Percentiles rank a stretch among this genome's conserved stretches.
These are phyloP conservation scores for Houttuynia cordata DNA, from an alignment of 164 flowering plant species.

Conservation along the genomic window DNA sequence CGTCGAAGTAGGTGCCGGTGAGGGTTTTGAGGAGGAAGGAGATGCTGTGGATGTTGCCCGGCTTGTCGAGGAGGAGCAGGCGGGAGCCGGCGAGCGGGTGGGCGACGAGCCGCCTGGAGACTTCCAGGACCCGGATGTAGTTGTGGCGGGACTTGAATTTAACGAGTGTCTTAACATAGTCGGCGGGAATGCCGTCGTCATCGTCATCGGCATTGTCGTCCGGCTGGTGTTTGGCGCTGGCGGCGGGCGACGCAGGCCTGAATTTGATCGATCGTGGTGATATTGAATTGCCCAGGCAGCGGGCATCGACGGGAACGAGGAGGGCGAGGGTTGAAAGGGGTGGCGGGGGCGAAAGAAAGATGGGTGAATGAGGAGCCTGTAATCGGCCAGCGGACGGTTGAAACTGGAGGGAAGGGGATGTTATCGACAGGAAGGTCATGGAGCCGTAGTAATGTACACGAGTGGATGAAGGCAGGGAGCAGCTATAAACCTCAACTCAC, in stretches of 20 bases:
- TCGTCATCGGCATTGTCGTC: not conserved
- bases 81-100: constrained; percentile 84
- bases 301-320: not conserved
- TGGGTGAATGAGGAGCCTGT: not conserved
- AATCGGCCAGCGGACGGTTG: not conserved
- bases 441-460: too few relatives aligned
- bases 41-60: constrained; percentile 92
- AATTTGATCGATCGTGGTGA: not conserved
- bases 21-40: constrained; percentile 36
- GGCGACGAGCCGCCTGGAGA: constrained; percentile 49
- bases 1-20: constrained; percentile 71
- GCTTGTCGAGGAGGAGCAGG: constrained; percentile 72
- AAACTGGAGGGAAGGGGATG: not conserved
- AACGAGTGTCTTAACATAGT: constrained; percentile 44
- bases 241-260: not conserved
- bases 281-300: not conserved
- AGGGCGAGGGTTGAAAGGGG: not conserved
- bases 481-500: too few relatives aligned
- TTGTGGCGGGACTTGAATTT: constrained; percentile 71
- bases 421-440: not conserved
- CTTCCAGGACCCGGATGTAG: constrained; percentile 67
- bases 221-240: not conserved
- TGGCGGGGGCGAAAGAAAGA: not conserved
- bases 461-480: too few relatives aligned
- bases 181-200: constrained; percentile 50